phyloP scores from a whole-genome alignment of 345 rosid genomes.

The Lagerstroemia speciosa region DNA sequence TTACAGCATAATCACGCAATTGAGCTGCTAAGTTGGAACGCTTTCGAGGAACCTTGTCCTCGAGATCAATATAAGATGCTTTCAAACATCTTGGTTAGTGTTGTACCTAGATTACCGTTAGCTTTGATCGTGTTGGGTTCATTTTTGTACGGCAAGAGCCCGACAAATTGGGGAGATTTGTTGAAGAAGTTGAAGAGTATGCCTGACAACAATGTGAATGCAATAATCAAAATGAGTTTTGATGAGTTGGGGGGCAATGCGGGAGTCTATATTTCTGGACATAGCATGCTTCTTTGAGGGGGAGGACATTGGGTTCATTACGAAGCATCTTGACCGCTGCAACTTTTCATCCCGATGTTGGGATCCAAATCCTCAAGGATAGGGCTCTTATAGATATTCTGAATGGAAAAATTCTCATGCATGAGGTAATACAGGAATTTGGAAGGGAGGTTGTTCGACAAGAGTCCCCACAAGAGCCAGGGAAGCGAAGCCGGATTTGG shows the following conservation, averaged over 20 bases:
- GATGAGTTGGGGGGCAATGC: not conserved
- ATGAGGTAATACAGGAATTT: slow-evolving; percentile 21
- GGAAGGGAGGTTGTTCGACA: slow-evolving; percentile 22
- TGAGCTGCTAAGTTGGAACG: slow-evolving; percentile 6
- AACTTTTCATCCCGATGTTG: slow-evolving; percentile 3
- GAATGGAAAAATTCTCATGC: slow-evolving; percentile 15
- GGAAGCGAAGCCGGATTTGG: too few species aligned
- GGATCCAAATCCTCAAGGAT: slow-evolving; percentile 4
- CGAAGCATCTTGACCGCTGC: not conserved
- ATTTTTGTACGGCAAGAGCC: not conserved
- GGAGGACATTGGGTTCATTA: not conserved
- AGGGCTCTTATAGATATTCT: slow-evolving; percentile 15
- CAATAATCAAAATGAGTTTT: slow-evolving; percentile 9
- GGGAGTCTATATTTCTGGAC: slow-evolving; percentile 11
- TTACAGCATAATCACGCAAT: slow-evolving; percentile 2
- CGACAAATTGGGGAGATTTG: not conserved
- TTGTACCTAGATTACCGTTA: slow-evolving; percentile 12
- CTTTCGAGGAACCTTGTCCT: slow-evolving; percentile 6
- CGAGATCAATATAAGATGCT: not conserved
- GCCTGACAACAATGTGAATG: not conserved
- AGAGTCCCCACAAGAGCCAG: too few species aligned
- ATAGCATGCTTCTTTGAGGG: slow-evolving; percentile 15
- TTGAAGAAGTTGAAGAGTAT: slow-evolving; percentile 1
- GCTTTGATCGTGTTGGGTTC: slow-evolving; percentile 12
- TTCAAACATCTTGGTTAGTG: not conserved